Percentiles rank a stretch among this genome's conserved stretches.
Conservation (phyloP, 2,329 filamentous ascomycete species). For the Coccinonectria pachysandricola region DNA sequence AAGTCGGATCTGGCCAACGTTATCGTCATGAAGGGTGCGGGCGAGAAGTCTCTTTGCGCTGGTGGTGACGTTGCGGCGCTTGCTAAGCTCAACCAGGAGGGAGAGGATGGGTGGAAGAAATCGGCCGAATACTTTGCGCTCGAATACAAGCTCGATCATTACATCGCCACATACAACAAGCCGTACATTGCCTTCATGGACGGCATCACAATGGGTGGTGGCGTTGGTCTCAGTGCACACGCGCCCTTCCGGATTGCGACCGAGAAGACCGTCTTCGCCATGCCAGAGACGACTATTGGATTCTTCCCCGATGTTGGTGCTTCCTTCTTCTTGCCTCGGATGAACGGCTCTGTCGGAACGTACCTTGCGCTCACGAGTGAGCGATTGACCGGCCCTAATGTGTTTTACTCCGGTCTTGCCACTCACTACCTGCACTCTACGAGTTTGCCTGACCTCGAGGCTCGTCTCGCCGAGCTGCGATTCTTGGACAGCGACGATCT, state of each 20-base stretch:
- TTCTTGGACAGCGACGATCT: constrained; percentile 69
- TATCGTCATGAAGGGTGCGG: constrained; percentile 82
- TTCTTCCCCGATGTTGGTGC: constrained; percentile 98
- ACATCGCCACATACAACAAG: constrained; percentile 88
- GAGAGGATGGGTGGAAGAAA: constrained; percentile 57
- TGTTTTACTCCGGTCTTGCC: constrained; percentile 82
- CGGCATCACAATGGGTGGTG: constrained; percentile 96
- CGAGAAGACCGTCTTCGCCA: constrained; percentile 89
- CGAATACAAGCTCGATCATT: constrained; percentile 93
- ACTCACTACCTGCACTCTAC: constrained; percentile 96
- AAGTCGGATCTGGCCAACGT: constrained; percentile 93
- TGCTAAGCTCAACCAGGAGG: constrained; percentile 60
- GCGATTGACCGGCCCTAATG: constrained; percentile 69
- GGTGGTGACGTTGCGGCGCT: constrained; percentile 83
- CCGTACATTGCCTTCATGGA: constrained; percentile 95
- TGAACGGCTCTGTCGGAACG: constrained; percentile 78
- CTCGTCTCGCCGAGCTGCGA: constrained; percentile 75
- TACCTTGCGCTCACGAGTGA: constrained; percentile 91
- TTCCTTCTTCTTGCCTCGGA: constrained; percentile 86
- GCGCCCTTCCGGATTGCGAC: constrained; percentile 95
- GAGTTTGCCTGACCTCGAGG: constrained; percentile 68
- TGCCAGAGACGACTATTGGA: constrained; percentile 97
- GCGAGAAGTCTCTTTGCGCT: constrained; percentile 77
- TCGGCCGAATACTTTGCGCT: constrained; percentile 82
- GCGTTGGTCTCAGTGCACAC: constrained; percentile 87